These are phyloP conservation scores for Gryganskiella cystojenkinii DNA, from an alignment of 192 early-diverging fungal genomes.

Conservation along the genomic window DNA sequence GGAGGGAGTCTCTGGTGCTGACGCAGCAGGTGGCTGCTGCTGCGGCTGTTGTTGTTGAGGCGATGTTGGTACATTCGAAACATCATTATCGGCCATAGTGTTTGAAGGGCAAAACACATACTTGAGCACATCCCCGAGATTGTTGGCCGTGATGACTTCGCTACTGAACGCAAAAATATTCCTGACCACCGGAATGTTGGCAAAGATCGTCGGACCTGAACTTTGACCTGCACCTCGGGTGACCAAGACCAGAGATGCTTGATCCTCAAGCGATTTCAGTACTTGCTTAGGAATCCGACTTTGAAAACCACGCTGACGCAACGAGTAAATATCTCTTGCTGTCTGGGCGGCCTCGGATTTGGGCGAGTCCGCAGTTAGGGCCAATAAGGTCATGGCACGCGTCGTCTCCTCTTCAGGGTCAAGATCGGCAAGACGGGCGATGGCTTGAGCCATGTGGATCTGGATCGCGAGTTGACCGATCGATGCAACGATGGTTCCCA, in stretches of 20 bases:
- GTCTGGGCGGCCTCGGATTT: not conserved
- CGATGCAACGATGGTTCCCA: slow-evolving; percentile 19
- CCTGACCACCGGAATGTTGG: slow-evolving; percentile 7
- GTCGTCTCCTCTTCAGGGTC: slow-evolving; percentile 8
- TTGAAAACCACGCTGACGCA: not conserved
- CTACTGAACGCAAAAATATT: slow-evolving; percentile 34
- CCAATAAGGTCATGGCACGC: slow-evolving; percentile 19
- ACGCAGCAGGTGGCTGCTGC: too few relatives aligned
- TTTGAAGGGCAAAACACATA: slow-evolving; percentile 25
- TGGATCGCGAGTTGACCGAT: slow-evolving; percentile 23
- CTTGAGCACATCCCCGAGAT: slow-evolving; percentile 21
- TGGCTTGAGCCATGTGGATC: slow-evolving; percentile 25
- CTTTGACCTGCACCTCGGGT: slow-evolving; percentile 17
- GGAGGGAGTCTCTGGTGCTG: too few relatives aligned
- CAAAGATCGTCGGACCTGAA: not conserved
- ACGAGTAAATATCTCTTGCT: slow-evolving; percentile 16
- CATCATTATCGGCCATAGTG: not conserved
- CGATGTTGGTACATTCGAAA: too few relatives aligned
- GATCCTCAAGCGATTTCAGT: not conserved
- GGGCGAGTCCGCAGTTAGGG: slow-evolving; percentile 8
- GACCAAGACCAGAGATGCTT: slow-evolving; percentile 13
- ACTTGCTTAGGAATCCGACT: not conserved
- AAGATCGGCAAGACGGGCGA: slow-evolving; percentile 21
- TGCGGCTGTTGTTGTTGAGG: too few relatives aligned
- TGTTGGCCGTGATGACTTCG: slow-evolving; percentile 15